Base-by-base conservation (phyloP, 495 filamentous ascomycete genomes). In the Oidiodendron maius region DNA sequence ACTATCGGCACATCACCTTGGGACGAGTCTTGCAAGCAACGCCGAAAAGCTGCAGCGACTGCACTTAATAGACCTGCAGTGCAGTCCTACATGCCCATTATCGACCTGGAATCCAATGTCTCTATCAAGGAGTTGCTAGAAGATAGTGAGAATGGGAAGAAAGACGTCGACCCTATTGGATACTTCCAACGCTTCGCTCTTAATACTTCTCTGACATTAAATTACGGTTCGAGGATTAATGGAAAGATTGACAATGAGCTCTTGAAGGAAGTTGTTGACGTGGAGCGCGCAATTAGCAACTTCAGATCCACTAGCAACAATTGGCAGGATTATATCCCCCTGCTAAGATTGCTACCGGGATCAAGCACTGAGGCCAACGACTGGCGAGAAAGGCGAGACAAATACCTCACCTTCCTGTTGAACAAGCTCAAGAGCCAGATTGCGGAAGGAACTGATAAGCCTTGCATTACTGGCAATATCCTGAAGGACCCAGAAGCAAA, bases 1-100 rank as follows among this genome's bases (percentile, higher is more conserved):
- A 86, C 82, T 0, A 84, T 88, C 51, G 84, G 84, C 4, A 86
- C 84, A 0, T 83, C 78, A 0, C 84, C 84, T 0, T 88, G 82
- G 82, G 82, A 86, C 57, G 83, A 85, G 44, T 81, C 76, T 35
- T 85, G 81, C 67, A 88, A 88, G 63, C 71, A 73, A 6, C 74
- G 82, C 6, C 70, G 83, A 39, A 86, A 86, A 66, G 81, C 82
- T 0, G 83, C 84, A 0, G 83, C 82, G 2, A 84, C 81, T 0
- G 83, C 83, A 0, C 63, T 88, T 9, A 88, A 88, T 63, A 67
- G 76, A 15, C 77, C 81, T 1, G 80, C 82, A 0, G 75, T 81
- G 1, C 78, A 81, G 44, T 76, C 74, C 0, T 88, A 83, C 58
- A 84, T 84, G 80, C 84, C 82, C 1, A 80, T 85, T 56, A 79